phyloP scores from a whole-genome alignment of 106 monocot species.

The Platanthera zijinensis region DNA sequence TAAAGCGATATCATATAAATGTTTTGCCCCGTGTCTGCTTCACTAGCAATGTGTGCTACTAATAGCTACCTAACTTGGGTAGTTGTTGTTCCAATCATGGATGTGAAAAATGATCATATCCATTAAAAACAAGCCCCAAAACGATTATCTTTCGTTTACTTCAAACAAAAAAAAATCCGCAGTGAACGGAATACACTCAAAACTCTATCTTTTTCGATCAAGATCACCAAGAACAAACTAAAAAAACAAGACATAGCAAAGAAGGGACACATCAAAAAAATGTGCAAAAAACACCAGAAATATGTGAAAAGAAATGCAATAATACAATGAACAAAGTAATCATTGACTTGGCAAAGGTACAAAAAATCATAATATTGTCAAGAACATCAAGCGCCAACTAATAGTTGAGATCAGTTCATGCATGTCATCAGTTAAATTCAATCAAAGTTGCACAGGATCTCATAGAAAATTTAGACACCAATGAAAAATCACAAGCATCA shows the following conservation, averaged over 20 bases:
- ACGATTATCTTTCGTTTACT: not conserved
- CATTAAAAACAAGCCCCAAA: not conserved
- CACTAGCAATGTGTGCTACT: no score
- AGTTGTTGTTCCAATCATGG: not conserved
- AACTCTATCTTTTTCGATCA: not conserved
- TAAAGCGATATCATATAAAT: no score
- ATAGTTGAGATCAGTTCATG: not conserved
- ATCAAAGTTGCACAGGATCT: not conserved
- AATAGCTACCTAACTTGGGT: not conserved
- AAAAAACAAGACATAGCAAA: not conserved
- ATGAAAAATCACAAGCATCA: not conserved
- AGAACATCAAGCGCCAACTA: not conserved
- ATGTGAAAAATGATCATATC: not conserved
- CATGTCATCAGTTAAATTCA: not conserved
- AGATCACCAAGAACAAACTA: no score
- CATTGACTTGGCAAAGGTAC: not conserved
- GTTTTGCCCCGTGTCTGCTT: no score
- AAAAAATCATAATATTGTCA: not conserved
- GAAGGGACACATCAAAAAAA: not conserved
- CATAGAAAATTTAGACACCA: not conserved
- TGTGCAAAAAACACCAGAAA: no score
- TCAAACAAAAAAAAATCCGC: not conserved
- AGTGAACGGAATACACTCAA: not conserved
- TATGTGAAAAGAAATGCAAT: not conserved
- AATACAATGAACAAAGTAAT: not conserved